Evolutionary conservation across 2,329 filamentous ascomycete species (phyloP), one percentile per base, ranked within the genome.

Genomic region (Trichoderma sp.): DNA sequence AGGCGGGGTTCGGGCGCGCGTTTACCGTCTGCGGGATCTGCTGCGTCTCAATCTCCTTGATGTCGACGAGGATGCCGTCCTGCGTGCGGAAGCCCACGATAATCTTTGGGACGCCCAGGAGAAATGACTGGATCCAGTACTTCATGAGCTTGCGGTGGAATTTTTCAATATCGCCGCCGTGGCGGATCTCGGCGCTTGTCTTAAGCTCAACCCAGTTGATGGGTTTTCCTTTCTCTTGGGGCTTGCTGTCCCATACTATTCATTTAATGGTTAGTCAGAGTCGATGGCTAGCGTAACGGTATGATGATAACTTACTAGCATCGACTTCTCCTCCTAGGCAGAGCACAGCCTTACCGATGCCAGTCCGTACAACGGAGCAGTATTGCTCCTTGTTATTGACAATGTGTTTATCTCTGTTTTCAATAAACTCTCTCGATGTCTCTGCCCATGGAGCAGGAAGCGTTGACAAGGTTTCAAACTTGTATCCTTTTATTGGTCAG

Each of bases 191-290:
- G 53, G 89, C 91, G n/a, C 90, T 89, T 0, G 96, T 99, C 80
- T 99, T 99, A 72, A 99, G 87, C 81, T 99, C 96, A 36, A 98
- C 91, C 92, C 95, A 99, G 77, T 95, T 93, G 74, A 94, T 92
- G 0, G 92, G 89, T n/a, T 86, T 86, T 63, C 88, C 89, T 67
- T 86, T 86, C 72, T 86, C 85, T 4, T 82, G 81, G 0, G 94
- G 93, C 79, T 96, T 97, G 71, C 87, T 88, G 79, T 97, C 94
- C 92, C 94, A 95, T 60, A 97, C 93, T 92, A 74, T 7, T 18
- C 14, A 24, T 21, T 6, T 30, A 6, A 36, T 3, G 28, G 18
- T 34, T 34, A 30, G 7, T 61, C 21, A 34, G 30, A 15, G 21
- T 57, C 7, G 15, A 9, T 6, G 3, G 18, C 14, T n/a, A 32